phyloP scores from a whole-genome alignment of 305 asterid species.

The Striga hermonthica region DNA sequence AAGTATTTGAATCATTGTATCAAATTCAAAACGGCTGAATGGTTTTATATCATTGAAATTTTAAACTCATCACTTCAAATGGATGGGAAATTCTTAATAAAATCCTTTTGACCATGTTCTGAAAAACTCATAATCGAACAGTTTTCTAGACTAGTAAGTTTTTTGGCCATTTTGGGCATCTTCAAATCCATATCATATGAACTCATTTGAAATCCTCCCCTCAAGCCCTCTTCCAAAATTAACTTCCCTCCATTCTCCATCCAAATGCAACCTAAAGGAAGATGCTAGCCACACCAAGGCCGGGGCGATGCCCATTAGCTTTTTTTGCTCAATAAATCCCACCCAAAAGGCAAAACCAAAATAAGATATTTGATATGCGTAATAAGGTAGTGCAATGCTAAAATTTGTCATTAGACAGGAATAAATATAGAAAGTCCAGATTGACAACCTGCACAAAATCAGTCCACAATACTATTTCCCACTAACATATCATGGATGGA shows the following conservation, averaged over 20 bases:
- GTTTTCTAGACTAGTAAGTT: neutral
- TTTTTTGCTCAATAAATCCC: slow-evolving; percentile 16
- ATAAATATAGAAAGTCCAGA: too few species aligned
- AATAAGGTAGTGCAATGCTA: neutral
- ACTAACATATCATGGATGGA: neutral
- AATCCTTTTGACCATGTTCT: too few species aligned
- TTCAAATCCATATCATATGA: neutral
- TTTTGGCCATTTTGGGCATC: neutral
- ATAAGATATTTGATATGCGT: neutral
- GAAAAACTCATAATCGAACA: too few species aligned
- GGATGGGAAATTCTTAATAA: too few species aligned
- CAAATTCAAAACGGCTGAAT: neutral
- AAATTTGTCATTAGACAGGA: neutral
- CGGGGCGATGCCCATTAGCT: neutral
- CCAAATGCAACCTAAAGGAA: slow-evolving; percentile 3
- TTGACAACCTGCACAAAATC: too few species aligned
- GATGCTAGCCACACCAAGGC: slow-evolving; percentile 10
- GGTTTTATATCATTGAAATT: neutral
- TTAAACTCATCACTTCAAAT: neutral
- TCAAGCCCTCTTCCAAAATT: neutral
- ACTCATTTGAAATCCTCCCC: neutral
- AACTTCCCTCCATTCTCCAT: neutral
- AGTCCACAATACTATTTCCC: neutral
- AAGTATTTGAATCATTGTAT: neutral
- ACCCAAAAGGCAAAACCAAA: slow-evolving; percentile 5